Conservation (phyloP, 345 rosid species). For the Clausena lansium region DNA sequence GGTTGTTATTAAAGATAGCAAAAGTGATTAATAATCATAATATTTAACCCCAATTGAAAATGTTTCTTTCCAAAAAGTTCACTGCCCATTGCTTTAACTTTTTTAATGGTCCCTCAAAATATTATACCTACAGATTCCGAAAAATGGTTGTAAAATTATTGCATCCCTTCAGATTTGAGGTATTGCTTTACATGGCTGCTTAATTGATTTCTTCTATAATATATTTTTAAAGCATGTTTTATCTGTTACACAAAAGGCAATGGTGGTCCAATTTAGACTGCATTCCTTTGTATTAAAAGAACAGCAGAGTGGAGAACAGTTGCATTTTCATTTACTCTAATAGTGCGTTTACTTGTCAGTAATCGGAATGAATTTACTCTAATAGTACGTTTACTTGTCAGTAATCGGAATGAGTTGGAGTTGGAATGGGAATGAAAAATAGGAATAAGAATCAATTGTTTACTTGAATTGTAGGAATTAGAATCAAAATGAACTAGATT, state of each 20-base stretch:
- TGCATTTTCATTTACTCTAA: background rate
- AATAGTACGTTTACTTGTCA: too few species aligned
- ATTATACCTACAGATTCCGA: background rate
- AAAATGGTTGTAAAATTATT: background rate
- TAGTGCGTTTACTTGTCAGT: too few species aligned
- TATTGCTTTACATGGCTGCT: conserved; percentile 21
- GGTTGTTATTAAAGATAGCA: too few species aligned
- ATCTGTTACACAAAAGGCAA: background rate
- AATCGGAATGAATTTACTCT: too few species aligned
- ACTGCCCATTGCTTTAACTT: conserved; percentile 1
- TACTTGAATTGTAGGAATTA: too few species aligned
- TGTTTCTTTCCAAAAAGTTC: background rate
- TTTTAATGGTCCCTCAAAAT: conserved; percentile 5
- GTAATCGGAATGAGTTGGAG: too few species aligned
- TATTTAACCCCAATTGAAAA: background rate
- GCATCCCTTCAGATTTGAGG: conserved; percentile 27
- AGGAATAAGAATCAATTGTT: too few species aligned
- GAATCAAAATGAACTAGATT: too few species aligned
- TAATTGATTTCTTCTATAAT: background rate
- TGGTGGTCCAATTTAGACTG: background rate
- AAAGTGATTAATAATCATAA: background rate
- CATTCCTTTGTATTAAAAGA: background rate
- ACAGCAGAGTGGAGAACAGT: background rate
- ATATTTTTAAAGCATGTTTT: background rate
- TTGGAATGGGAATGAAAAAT: too few species aligned